Evolutionary conservation across 192 early-diverging fungal species (phyloP), one percentile per base, ranked within the genome.

Genomic region (Gaertneriomyces semiglobifer): DNA sequence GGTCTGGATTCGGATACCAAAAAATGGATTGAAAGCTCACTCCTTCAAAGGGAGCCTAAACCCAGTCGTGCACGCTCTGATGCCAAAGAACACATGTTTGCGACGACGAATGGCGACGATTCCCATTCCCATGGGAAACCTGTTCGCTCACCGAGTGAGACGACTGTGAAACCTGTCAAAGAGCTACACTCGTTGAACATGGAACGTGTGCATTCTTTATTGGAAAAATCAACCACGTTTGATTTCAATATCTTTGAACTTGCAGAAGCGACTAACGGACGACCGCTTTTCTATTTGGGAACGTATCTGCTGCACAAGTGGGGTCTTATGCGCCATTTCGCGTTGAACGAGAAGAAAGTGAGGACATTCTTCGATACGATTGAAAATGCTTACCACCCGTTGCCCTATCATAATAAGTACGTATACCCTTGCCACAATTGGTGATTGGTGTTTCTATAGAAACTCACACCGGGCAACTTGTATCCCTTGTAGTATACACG

Each of bases 231-330:
- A 6, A 74, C 64, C 39, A 65, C 66, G 11, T 61, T 52, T 14
- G 78, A 82, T 51, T 86, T 86, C 75, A 79, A 84, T 48, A 70
- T 81, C 6, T 84, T 82, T 57, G 42, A 70, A 45, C 70, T 86
- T 11, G 68, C 66, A 8, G 76, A 84, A 39, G 58, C 77, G 2
- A 82, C 81, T 16, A 57, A 80, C 25, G 81, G 81, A 2, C 53
- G 74, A 20, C 83, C 83, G 6, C 60, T 85, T 38, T 74, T 58
- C 55, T 82, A 77, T 58, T 54, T 83, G 43, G 73, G 74, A n/a
- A 53, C 68, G 46, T 74, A 85, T 67, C 53, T 83, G 6, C 45
- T 85, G 5, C 62, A 83, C 50, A 68, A 76, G 14, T 78, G 74
- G 67, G 77, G 73, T n/a, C 50, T 85, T 42, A 47, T 77, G 45